Percentiles rank a stretch among this genome's conserved stretches.
These are phyloP conservation scores for Umbelopsis sp. DNA, from an alignment of 371 early-diverging fungal species.

Conservation along the genomic window DNA sequence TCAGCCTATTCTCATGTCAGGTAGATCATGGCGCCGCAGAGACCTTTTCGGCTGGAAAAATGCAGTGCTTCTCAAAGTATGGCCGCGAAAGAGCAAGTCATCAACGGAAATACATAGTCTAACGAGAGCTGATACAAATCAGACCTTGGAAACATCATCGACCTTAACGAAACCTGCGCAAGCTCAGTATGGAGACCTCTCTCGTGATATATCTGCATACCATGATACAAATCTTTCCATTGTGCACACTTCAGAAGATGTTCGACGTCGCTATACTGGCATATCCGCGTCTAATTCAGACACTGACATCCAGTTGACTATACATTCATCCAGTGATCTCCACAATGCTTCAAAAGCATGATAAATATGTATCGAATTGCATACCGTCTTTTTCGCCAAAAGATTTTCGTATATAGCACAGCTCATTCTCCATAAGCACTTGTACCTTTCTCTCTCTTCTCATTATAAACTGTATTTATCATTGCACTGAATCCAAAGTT, in stretches of 20 bases:
- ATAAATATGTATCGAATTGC: neutral
- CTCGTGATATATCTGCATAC: conserved; percentile 10
- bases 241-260: conserved; percentile 2
- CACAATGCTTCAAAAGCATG: neutral
- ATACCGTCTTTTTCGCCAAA: neutral
- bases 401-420: too few relatives aligned
- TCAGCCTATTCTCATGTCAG: neutral
- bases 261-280: neutral
- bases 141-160: neutral
- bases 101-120: neutral
- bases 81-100: neutral
- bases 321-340: neutral
- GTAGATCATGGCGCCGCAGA: neutral
- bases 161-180: neutral
- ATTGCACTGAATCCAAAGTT: too few relatives aligned
- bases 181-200: conserved; percentile 3
- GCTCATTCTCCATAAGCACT: too few relatives aligned
- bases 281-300: conserved; percentile 5
- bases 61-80: neutral
- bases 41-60: neutral
- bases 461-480: too few relatives aligned
- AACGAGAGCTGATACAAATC: neutral
- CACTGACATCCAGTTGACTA: neutral
- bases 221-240: neutral
- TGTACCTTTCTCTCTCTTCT: too few relatives aligned